Evolutionary conservation across 2,329 filamentous ascomycete species (phyloP).

Genomic region (Ascochyta rabiei): DNA sequence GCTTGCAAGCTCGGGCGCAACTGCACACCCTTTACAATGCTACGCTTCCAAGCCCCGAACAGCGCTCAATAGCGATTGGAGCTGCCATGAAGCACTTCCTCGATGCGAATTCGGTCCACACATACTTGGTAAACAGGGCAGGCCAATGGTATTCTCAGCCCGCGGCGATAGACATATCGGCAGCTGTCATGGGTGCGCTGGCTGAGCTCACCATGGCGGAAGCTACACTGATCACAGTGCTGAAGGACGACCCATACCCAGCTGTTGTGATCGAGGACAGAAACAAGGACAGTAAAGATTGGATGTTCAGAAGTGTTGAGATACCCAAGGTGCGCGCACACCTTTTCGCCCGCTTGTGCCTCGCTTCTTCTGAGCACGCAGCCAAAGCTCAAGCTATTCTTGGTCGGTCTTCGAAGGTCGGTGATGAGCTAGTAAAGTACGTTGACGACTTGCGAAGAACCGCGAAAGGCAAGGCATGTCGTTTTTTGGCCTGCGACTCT

Average conservation of each 20-base stretch:
- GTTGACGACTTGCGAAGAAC: conserved; percentile 75
- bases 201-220: conserved; percentile 77
- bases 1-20: conserved; percentile 71
- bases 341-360: conserved; percentile 83
- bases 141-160: conserved; percentile 47
- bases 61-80: conserved; percentile 72
- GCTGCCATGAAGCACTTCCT: conserved; percentile 79
- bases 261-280: conserved; percentile 79
- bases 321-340: conserved; percentile 89
- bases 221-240: conserved; percentile 84
- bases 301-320: conserved; percentile 92
- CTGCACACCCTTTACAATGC: conserved; percentile 76
- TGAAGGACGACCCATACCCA: conserved; percentile 95
- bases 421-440: conserved; percentile 73
- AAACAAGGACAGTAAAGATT: conserved; percentile 84
- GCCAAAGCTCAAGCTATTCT: conserved; percentile 68
- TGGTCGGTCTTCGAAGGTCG: conserved; percentile 56
- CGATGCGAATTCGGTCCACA: conserved; percentile 78
- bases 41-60: conserved; percentile 60
- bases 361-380: conserved; percentile 88
- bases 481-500: conserved; percentile 89
- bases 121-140: conserved; percentile 68
- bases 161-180: conserved; percentile 50
- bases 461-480: conserved; percentile 81
- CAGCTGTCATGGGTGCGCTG: conserved; percentile 52